phyloP scores from a whole-genome alignment of 2,329 filamentous ascomycete genomes.

The Nannizziopsis arthrosporioides region DNA sequence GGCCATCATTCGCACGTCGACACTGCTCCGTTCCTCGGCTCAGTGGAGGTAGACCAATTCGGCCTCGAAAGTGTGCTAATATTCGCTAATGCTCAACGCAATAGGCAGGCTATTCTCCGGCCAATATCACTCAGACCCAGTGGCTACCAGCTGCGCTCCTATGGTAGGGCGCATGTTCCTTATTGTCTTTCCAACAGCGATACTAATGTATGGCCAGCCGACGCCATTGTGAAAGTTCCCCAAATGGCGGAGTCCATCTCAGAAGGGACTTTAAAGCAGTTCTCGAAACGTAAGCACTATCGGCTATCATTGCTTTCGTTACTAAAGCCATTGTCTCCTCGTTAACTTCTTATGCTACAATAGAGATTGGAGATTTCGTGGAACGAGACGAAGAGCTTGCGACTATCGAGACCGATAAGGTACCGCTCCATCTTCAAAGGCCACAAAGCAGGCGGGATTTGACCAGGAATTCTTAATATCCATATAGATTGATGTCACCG shows the following conservation, averaged over 20 bases:
- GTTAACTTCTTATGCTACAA: neutral
- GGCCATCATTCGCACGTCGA: no score
- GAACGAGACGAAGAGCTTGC: constrained; percentile 96
- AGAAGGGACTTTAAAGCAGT: constrained; percentile 92
- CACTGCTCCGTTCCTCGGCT: no score
- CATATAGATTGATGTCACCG: constrained; percentile 78
- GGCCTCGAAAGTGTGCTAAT: neutral
- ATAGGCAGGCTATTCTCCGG: neutral
- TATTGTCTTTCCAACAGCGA: neutral
- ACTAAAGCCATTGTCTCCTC: no score
- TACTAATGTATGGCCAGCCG: constrained; percentile 41
- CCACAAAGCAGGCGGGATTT: neutral
- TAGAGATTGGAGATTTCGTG: constrained; percentile 79
- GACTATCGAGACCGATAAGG: constrained; percentile 98
- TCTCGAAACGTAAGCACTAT: constrained; percentile 56
- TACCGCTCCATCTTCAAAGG: constrained; percentile 28
- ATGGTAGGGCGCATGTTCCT: constrained; percentile 7
- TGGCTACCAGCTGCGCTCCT: constrained; percentile 11
- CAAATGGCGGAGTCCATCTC: constrained; percentile 98
- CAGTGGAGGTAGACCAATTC: neutral
- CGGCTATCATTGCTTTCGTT: neutral
- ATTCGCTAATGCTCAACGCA: neutral
- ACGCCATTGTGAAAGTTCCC: constrained; percentile 82
- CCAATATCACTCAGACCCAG: neutral
- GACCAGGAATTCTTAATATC: neutral